Percentiles rank a stretch among this genome's conserved stretches.
Conservation (phyloP, 495 filamentous ascomycete genomes). For the Xylaria nigripes region DNA sequence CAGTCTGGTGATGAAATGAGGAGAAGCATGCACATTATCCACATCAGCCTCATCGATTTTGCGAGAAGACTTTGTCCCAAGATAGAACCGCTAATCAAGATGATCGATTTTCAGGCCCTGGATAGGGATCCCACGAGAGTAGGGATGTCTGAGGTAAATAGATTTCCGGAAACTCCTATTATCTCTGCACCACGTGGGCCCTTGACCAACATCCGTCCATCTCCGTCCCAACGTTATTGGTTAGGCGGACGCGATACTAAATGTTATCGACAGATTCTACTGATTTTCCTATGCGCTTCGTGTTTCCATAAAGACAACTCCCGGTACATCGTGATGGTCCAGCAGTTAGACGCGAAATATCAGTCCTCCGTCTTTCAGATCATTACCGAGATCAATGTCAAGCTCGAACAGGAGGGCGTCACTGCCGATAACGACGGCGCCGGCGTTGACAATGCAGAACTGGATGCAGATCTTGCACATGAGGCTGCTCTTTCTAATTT, state of each 20-base stretch:
- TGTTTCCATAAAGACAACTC: constrained; percentile 18
- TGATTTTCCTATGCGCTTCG: constrained; percentile 19
- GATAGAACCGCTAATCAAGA: constrained; percentile 20
- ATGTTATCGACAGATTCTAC: constrained; percentile 13
- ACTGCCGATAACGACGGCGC: constrained; percentile 7
- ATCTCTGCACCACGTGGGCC: not conserved
- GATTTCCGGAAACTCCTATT: not conserved
- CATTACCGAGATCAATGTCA: constrained; percentile 14
- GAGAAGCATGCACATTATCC: constrained; percentile 25
- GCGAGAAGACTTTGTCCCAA: constrained; percentile 14
- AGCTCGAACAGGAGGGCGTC: constrained; percentile 7
- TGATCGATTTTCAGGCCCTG: constrained; percentile 20
- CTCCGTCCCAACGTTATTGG: not conserved
- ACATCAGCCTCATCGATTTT: constrained; percentile 21
- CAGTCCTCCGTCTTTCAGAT: constrained; percentile 17
- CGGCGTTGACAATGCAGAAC: not conserved
- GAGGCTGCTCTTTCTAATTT: constrained; percentile 20
- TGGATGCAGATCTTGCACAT: constrained; percentile 23
- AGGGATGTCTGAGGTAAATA: constrained; percentile 20
- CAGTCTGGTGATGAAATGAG: constrained; percentile 16
- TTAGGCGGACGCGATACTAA: constrained; percentile 1
- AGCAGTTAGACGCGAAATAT: constrained; percentile 9
- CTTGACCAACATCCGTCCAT: not conserved
- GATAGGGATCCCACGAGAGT: constrained; percentile 21
- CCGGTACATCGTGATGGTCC: constrained; percentile 14